Conservation (phyloP, 257 asterid genomes). For the Perilla frutescens region DNA sequence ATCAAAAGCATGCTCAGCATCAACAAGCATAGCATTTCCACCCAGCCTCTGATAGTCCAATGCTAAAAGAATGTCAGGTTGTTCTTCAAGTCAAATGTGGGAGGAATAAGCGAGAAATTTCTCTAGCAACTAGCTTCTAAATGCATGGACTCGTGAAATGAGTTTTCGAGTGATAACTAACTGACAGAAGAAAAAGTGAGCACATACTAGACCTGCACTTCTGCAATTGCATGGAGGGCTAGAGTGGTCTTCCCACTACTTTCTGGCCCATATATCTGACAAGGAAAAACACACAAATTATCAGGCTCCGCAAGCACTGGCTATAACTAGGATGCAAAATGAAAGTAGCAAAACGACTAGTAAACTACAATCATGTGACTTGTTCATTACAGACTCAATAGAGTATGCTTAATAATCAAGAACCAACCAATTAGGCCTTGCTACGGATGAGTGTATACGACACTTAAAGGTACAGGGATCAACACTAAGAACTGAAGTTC, state of each 20-base stretch:
- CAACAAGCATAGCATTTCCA: constrained; percentile 99
- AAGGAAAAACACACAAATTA: constrained; percentile 17
- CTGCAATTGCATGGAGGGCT: constrained; percentile 99
- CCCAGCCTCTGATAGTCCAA: constrained; percentile 79
- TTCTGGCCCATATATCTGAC: constrained; percentile 97
- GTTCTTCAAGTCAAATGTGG: constrained; percentile 26
- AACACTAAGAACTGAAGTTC: background rate
- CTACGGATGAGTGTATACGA: background rate
- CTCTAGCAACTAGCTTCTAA: constrained; percentile 12
- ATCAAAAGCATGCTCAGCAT: constrained; percentile 99
- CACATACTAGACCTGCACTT: constrained; percentile 93
- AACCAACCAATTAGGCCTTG: background rate
- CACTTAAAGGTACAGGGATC: background rate
- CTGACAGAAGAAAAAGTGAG: constrained; percentile 38
- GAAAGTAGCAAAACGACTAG: background rate
- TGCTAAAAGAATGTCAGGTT: constrained; percentile 31
- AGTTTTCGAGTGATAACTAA: constrained; percentile 22
- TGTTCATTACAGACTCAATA: background rate
- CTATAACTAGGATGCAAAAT: background rate
- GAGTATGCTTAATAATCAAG: background rate
- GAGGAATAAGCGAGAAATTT: constrained; percentile 22
- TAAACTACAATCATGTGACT: background rate
- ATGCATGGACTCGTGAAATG: constrained; percentile 24
- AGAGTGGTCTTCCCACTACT: constrained; percentile 99
- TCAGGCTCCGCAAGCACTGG: constrained; percentile 31